These are phyloP conservation scores for Morella rubra DNA, from an alignment of 306 rosid genomes.

Conservation along the genomic window DNA sequence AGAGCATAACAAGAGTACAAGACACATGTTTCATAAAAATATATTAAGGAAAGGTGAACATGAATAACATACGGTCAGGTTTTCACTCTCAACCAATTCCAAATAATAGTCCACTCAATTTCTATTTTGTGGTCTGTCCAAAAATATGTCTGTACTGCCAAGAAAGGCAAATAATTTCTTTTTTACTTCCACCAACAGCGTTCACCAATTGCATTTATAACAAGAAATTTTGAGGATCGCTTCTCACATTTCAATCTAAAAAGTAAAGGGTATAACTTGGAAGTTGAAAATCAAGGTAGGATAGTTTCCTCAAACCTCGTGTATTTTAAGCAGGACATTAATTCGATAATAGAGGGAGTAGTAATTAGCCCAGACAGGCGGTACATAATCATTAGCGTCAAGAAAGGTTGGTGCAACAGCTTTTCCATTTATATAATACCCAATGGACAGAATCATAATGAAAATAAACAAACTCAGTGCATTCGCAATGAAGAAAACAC, in stretches of 20 bases:
- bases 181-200: neutral
- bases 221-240: neutral
- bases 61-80: neutral
- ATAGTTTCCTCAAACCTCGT: neutral
- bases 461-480: neutral
- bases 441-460: neutral
- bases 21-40: neutral
- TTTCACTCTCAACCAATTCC: neutral
- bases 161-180: neutral
- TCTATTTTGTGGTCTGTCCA: neutral
- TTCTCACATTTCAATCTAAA: neutral
- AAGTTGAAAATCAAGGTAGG: neutral
- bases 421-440: neutral
- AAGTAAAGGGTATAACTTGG: neutral
- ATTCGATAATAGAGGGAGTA: neutral
- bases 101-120: neutral
- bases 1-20: neutral
- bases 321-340: neutral
- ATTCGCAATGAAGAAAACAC: neutral
- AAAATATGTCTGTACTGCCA: neutral
- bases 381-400: neutral
- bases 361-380: neutral
- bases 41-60: neutral
- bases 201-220: neutral
- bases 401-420: neutral